Evolutionary conservation across 1,284 basidiomycete genomes (phyloP), one percentile per base, ranked within the genome.

Genomic region (Amylostereum areolatum): DNA sequence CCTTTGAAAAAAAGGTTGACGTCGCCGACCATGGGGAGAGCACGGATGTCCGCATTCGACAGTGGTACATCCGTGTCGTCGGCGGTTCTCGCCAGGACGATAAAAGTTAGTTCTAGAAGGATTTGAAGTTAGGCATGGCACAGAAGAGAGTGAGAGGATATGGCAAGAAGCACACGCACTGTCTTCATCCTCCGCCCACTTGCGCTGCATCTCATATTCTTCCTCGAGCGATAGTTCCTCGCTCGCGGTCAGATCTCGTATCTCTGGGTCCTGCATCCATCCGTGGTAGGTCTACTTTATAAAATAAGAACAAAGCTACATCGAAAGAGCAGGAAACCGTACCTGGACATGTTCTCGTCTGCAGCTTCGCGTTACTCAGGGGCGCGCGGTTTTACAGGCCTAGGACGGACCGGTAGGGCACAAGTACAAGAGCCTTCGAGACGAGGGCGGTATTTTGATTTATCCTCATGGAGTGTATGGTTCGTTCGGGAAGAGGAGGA

Each of bases 131-230:
- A 6, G 24, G 4, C 10, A 28, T 37, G 30, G 46, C 46, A 48
- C 37, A 47, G 45, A 46, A 52, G n/a, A 29, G 25, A 11, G 18
- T 29, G 8, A 18, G 12, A 33, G 32, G 18, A 31, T 43, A 44
- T 32, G 31, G 29, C 25, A 41, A 30, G n/a, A n/a, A n/a, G n/a
- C n/a, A 18, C 8, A 66, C 81, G 53, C 49, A 86, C 87, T 97
- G 66, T 98, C 94, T 47, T 85, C 78, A 62, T 97, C 95, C 2
- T 77, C 62, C 56, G 84, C 85, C 95, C 95, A 97, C 62, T 86
- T 89, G 92, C 92, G 73, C 66, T 97, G 94, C 94, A 98, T 97
- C 24, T 87, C 86, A 55, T 87, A 86, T 62, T 97, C 96, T 62
- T 96, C 82, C 47, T 89, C 84, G 8, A 94, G 69, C 0, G 77